phyloP scores from a whole-genome alignment of 345 rosid species.

The Pugionium cornutum region DNA sequence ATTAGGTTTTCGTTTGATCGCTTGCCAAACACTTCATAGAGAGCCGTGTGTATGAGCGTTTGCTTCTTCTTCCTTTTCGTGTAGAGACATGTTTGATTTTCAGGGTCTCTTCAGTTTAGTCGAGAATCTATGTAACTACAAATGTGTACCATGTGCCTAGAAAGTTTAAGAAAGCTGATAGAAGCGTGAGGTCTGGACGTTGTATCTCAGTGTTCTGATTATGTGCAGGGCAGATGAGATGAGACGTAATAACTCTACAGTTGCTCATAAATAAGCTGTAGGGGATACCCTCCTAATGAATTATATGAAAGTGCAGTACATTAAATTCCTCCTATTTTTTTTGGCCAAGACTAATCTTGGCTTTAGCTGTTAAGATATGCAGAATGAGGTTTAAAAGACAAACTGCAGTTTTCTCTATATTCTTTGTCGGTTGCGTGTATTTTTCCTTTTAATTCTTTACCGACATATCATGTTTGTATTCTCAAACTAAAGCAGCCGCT shows the following conservation, averaged over 20 bases:
- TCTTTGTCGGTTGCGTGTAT: not conserved
- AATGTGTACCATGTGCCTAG: not conserved
- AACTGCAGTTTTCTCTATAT: not conserved
- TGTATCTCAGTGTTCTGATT: not conserved
- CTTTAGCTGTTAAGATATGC: conserved; percentile 7
- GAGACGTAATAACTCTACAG: not conserved
- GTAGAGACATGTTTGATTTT: conserved; percentile 2
- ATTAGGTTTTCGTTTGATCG: conserved; percentile 7
- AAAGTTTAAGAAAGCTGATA: not conserved
- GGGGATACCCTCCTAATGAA: conserved; percentile 4
- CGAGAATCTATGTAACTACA: not conserved
- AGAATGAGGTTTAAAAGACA: not conserved
- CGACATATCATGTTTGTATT: not conserved
- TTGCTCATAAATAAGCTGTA: conserved; percentile 18
- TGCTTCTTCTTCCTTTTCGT: not conserved
- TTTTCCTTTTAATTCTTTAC: not conserved
- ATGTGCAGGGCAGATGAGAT: not conserved
- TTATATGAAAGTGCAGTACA: not conserved
- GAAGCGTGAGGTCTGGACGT: not conserved
- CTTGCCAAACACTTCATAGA: not conserved
- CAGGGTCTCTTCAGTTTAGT: not conserved
- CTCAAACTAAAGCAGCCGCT: conserved; percentile 17
- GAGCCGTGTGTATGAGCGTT: not conserved
- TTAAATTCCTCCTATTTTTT: not conserved
- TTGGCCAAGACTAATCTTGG: conserved; percentile 2